Percentiles rank a stretch among this genome's conserved stretches.
These are phyloP conservation scores for Heliamphora pulchella DNA, from an alignment of 179 eudicot species.

Conservation along the genomic window DNA sequence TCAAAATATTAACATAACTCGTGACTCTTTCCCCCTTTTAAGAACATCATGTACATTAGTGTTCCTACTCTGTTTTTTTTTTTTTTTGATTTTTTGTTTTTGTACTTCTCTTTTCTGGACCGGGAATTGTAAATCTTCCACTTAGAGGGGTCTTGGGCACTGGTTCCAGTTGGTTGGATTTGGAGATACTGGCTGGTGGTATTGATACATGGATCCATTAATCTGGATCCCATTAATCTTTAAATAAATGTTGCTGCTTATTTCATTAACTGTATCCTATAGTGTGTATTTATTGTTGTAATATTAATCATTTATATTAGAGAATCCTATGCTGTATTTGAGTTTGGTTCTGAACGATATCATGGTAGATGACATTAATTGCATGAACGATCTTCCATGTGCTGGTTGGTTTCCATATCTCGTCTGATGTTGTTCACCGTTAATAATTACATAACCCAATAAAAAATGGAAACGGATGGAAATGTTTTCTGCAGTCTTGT, in stretches of 20 bases:
- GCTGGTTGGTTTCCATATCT: background rate
- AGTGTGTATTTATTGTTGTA: background rate
- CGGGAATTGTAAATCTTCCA: too few species aligned
- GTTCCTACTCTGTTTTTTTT: too few species aligned
- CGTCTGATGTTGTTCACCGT: background rate
- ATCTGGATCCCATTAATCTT: background rate
- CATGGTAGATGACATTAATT: too few species aligned
- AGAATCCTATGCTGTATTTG: background rate
- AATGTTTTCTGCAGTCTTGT: background rate
- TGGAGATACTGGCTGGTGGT: background rate
- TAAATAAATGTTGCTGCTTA: background rate
- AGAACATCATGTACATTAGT: too few species aligned
- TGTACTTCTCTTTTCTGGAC: too few species aligned
- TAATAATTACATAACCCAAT: background rate
- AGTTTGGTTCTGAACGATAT: background rate
- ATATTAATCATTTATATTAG: background rate
- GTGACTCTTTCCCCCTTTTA: too few species aligned
- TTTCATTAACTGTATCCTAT: background rate
- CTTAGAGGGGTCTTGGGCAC: too few species aligned
- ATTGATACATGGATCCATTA: background rate
- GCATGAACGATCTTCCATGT: too few species aligned
- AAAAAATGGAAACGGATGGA: background rate
- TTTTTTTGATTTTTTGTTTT: too few species aligned
- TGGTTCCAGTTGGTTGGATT: too few species aligned
- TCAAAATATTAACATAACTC: too few species aligned